These are phyloP conservation scores for Periconia sp. DNA, from an alignment of 2,329 filamentous ascomycete genomes.

Conservation along the genomic window DNA sequence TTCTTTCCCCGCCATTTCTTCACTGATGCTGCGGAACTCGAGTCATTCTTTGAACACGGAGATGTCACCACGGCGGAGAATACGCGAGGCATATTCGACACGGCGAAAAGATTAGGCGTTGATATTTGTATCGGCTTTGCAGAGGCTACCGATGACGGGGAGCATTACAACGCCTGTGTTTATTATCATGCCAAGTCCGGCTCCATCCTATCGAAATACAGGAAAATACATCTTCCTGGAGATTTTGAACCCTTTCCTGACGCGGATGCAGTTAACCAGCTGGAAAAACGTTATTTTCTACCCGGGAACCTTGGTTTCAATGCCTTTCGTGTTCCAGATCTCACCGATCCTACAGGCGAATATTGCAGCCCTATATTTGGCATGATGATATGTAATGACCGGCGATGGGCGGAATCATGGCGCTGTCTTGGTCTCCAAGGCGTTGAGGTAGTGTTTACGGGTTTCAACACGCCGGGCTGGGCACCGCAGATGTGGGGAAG, in stretches of 20 bases:
- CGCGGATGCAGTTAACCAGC: conserved; percentile 57
- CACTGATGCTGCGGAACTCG: conserved; percentile 51
- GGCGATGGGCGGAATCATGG: conserved; percentile 61
- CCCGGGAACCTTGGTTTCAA: conserved; percentile 59
- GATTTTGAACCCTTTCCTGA: conserved; percentile 32
- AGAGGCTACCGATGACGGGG: conserved; percentile 51
- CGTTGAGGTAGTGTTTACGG: conserved; percentile 55
- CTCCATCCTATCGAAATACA: conserved; percentile 24
- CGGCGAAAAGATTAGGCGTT: conserved; percentile 53
- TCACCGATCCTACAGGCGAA: conserved; percentile 19
- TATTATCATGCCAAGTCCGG: conserved; percentile 24
- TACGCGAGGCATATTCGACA: conserved; percentile 55
- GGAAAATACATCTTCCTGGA: conserved; percentile 25
- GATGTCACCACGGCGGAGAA: conserved; percentile 49
- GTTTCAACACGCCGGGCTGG: conserved; percentile 53
- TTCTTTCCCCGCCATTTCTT: conserved; percentile 62
- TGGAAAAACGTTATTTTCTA: conserved; percentile 62
- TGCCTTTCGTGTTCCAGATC: conserved; percentile 26
- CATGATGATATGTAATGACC: conserved; percentile 63
- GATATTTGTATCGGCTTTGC: conserved; percentile 61
- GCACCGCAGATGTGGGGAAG: conserved; percentile 53
- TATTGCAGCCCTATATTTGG: conserved; percentile 57
- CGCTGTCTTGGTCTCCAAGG: conserved; percentile 58
- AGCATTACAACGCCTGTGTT: conserved; percentile 28
- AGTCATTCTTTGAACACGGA: conserved; percentile 57